phyloP scores from a whole-genome alignment of 495 filamentous ascomycete genomes.

The Penicillium bovifimosum region DNA sequence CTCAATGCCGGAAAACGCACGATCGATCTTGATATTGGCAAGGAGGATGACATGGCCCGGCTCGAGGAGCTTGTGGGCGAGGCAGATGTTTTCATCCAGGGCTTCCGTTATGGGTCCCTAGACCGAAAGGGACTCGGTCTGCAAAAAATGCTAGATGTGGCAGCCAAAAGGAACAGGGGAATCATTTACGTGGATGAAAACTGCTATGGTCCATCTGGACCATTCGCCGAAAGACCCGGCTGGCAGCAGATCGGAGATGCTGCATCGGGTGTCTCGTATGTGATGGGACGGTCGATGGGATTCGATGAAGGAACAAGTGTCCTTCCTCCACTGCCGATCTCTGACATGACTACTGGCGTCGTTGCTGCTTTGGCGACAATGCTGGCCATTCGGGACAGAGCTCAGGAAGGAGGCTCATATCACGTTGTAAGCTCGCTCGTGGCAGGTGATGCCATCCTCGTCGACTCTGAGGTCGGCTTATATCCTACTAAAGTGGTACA shows the following conservation, averaged over 20 bases:
- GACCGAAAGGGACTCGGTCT: slow-evolving; percentile 49
- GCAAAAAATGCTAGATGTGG: slow-evolving; percentile 45
- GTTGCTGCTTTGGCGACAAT: slow-evolving; percentile 53
- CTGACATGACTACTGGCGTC: slow-evolving; percentile 60
- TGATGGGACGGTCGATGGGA: slow-evolving; percentile 40
- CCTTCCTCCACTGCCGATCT: slow-evolving; percentile 65
- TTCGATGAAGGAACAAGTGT: slow-evolving; percentile 58
- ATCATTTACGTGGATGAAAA: slow-evolving; percentile 61
- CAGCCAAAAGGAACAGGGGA: slow-evolving; percentile 41
- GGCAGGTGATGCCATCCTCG: slow-evolving; percentile 16
- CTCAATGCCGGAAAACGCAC: slow-evolving; percentile 56
- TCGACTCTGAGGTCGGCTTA: slow-evolving; percentile 22
- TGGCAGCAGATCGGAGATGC: slow-evolving; percentile 47
- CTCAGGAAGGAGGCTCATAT: slow-evolving; percentile 25
- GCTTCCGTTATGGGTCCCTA: slow-evolving; percentile 48
- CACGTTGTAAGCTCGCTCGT: slow-evolving; percentile 24
- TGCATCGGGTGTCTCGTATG: slow-evolving; percentile 18
- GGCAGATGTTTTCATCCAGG: slow-evolving; percentile 54
- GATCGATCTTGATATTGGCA: slow-evolving; percentile 43
- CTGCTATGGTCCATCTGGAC: slow-evolving; percentile 50
- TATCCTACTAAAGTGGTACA: slow-evolving; percentile 20
- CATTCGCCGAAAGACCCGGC: slow-evolving; percentile 34
- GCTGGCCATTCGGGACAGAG: slow-evolving; percentile 31
- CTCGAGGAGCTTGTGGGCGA: slow-evolving; percentile 44
- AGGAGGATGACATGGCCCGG: slow-evolving; percentile 35